Conservation (phyloP, 179 eudicot genomes). For the Carnegiea gigantea region DNA sequence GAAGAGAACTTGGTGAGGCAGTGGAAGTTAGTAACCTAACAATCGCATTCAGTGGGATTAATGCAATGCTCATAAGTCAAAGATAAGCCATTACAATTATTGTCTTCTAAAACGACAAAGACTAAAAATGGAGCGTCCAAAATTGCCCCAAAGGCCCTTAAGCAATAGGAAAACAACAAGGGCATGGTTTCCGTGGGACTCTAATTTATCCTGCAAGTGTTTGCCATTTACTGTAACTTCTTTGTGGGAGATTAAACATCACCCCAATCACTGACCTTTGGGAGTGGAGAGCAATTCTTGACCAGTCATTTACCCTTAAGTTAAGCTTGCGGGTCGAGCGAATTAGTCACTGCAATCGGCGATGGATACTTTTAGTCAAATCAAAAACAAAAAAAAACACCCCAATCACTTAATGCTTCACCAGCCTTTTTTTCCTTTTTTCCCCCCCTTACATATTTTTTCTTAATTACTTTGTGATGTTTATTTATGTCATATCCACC, state of each 20-base stretch:
- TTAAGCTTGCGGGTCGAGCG: too few species aligned
- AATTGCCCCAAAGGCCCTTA: neutral
- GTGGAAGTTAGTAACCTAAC: constrained; percentile 3
- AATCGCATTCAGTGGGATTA: neutral
- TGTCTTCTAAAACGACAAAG: neutral
- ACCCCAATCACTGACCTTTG: neutral
- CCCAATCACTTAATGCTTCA: neutral
- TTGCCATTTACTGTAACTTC: neutral
- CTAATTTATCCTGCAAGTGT: neutral
- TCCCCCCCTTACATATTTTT: neutral
- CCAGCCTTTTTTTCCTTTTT: neutral
- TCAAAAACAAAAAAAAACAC: too few species aligned
- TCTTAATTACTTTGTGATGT: neutral
- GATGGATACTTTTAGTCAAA: too few species aligned
- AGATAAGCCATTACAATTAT: neutral
- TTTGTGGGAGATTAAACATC: neutral
- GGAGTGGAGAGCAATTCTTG: too few species aligned
- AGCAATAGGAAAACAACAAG: too few species aligned
- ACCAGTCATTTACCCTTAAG: too few species aligned
- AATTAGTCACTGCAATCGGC: too few species aligned
- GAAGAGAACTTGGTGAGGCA: neutral
- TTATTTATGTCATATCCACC: neutral
- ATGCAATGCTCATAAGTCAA: neutral
- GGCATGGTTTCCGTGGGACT: neutral
- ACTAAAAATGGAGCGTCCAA: neutral